Percentiles rank a stretch among this genome's conserved stretches.
Evolutionary conservation across 2,329 filamentous ascomycete species (phyloP).

Genomic region (Didymella glomerata): DNA sequence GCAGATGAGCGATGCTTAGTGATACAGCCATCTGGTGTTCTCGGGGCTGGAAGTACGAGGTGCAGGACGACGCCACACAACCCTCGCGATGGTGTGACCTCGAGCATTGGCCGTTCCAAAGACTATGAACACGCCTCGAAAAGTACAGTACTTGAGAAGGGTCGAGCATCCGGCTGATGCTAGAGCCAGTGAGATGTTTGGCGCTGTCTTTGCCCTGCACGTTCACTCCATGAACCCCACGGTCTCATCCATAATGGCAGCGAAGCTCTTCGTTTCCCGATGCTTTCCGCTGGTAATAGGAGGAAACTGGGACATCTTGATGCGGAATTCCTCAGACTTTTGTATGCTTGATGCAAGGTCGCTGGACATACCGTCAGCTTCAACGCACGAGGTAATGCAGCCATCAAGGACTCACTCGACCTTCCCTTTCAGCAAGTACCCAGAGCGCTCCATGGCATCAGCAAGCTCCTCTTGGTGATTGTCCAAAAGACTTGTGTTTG

Average conservation of each 20-base stretch:
- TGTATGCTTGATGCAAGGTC: conserved; percentile 58
- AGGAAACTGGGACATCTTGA: conserved; percentile 46
- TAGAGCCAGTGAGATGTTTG: too few species aligned
- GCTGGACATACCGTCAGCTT: conserved; percentile 41
- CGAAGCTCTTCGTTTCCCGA: conserved; percentile 48
- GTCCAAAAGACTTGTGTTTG: conserved; percentile 81
- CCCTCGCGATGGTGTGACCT: too few species aligned
- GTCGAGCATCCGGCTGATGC: too few species aligned
- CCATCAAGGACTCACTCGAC: conserved; percentile 61
- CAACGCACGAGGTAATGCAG: background rate
- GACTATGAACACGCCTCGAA: too few species aligned
- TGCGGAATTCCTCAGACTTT: conserved; percentile 56
- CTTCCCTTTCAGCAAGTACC: conserved; percentile 77
- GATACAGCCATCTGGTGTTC: conserved; percentile 5
- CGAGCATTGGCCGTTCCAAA: too few species aligned
- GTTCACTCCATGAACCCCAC: conserved; percentile 45
- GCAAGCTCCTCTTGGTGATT: conserved; percentile 94
- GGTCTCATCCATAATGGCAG: conserved; percentile 49
- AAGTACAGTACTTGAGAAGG: too few species aligned
- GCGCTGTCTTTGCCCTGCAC: too few species aligned
- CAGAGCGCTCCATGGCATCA: conserved; percentile 73
- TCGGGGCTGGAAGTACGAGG: conserved; percentile 4
- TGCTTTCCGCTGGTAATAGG: conserved; percentile 48
- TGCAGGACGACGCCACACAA: conserved; percentile 9
- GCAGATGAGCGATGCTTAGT: conserved; percentile 22